These are phyloP conservation scores for Hypoxylon sp. DNA, from an alignment of 2,329 filamentous ascomycete genomes.

Conservation along the genomic window DNA sequence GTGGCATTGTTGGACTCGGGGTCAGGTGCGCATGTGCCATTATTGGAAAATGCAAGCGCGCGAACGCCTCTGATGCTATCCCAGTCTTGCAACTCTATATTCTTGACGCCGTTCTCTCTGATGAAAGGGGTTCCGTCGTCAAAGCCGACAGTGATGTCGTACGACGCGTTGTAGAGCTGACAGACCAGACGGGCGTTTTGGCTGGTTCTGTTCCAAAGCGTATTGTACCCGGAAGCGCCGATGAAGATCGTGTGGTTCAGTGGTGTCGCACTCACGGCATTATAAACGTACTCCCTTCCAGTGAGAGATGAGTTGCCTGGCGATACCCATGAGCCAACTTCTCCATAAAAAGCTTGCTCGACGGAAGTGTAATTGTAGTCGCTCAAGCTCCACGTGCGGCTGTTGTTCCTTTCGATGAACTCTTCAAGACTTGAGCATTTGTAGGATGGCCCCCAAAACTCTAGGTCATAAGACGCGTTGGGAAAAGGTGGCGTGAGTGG, in stretches of 20 bases:
- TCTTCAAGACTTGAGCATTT: slow-evolving; percentile 21
- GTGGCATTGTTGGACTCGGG: slow-evolving; percentile 16
- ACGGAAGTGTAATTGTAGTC: slow-evolving; percentile 18
- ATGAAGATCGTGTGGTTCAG: slow-evolving; percentile 9
- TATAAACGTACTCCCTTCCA: slow-evolving; percentile 1
- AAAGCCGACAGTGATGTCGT: slow-evolving; percentile 6
- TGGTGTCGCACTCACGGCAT: background rate
- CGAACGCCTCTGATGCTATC: background rate
- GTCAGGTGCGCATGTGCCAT: slow-evolving; percentile 20
- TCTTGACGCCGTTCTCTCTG: slow-evolving; percentile 7
- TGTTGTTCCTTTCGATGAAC: slow-evolving; percentile 15
- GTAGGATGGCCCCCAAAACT: slow-evolving; percentile 25
- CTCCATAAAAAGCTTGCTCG: slow-evolving; percentile 14
- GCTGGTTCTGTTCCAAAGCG: slow-evolving; percentile 3
- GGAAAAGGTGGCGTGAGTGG: slow-evolving; percentile 14
- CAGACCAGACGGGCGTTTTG: slow-evolving; percentile 7
- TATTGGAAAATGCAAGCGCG: slow-evolving; percentile 4
- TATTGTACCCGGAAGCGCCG: slow-evolving; percentile 10
- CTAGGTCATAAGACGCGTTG: slow-evolving; percentile 18
- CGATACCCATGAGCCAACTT: slow-evolving; percentile 1
- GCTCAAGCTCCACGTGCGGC: slow-evolving; percentile 9
- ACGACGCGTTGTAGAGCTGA: slow-evolving; percentile 15
- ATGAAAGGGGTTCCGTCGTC: slow-evolving; percentile 13
- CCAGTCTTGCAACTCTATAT: slow-evolving; percentile 7
- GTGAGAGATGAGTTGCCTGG: background rate